Base-by-base conservation (phyloP, 768 basidiomycete species). In the Tricholoma furcatifolium region DNA sequence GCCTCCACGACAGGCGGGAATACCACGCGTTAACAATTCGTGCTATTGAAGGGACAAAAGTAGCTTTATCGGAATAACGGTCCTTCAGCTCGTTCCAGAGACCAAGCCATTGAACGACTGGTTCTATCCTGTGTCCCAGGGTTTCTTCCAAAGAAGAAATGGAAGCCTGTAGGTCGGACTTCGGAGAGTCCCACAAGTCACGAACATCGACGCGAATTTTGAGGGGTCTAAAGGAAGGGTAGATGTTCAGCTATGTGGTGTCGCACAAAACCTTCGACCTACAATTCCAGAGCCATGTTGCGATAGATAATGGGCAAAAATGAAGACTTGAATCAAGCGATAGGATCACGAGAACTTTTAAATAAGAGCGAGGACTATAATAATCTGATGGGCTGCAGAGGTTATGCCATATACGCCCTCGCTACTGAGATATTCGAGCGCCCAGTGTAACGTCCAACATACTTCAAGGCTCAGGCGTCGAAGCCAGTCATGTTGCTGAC, bases 141-240 rank as follows among this genome's bases (percentile, higher is more conserved):
- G 62, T 61, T 47, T 67, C 63, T 38, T 54, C 58, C 11, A 76
- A 60, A 2, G 59, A 34, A 8, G 59, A 57, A 11, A 70, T 55
- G 12, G 69, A 57, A 10, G 56, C 53, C 14, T 64, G 62, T 9
- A 76, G 54, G 4, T 64, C 60, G 1, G 68, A 66, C 30, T 68
- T 59, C 6, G 65, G 60, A 35, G 56, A 58, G 32, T 54, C 49
- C 56, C 56, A 58, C 23, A 58, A 31, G 45, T 76, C 74, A 15
- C 73, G 70, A 31, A 73, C 65, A 30, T 70, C 73, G 12, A 67
- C 60, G 23, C 72, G 70, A 43, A 74, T 60, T 51, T 72, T 71
- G 45, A 72, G 59, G 20, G 74, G 73, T 30, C 74, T 75, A 32
- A 35, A n/a, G 7, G 30, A 23, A 4, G 12, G 20, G 34, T 17